Evolutionary conservation across 352 stramenopile genomes (phyloP), one percentile per base, ranked within the genome.

Genomic region (Pythium folliculosum): DNA sequence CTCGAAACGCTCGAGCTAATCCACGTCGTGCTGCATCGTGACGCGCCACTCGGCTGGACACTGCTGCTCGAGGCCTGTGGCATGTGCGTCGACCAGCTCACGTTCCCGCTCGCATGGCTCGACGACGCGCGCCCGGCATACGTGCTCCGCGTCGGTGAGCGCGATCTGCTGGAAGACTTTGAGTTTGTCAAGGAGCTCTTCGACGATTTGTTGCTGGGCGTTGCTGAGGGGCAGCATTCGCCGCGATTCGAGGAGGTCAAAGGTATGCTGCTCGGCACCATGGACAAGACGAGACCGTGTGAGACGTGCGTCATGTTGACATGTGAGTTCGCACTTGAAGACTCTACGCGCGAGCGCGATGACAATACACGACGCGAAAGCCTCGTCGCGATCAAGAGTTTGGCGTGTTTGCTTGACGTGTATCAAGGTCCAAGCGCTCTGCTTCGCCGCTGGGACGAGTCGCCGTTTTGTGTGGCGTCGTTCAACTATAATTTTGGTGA

Each of bases 221-320:
- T 51, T n/a, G 32, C 59, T 35, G 59, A 65, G 47, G 58, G 59
- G 59, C 44, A 65, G 47, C 59, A 58, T 22, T 65, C 59, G n/a
- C 59, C 59, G 35, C 19, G 19, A 14, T 65, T 65, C n/a, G n/a
- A 13, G 0, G 17, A 23, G 14, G 54, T 61, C 3, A 10, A 50
- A 22, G 37, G 8, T 5, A 21, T 12, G 22, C 25, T 61, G 23
- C 22, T 61, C 10, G 13, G 1, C 13, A 38, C 22, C 6, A 8
- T 61, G 13, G 51, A 27, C 30, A 16, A 3, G 38, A 50, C 8
- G 37, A n/a, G n/a, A n/a, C n/a, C 23, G 22, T 14, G 22, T 5
- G 9, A 2, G 37, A 3, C 54, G 21, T 27, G 59, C 7, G 58
- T 65, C 48, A 13, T 10, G 3, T 3, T 65, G 7, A 44, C 32